phyloP scores from a whole-genome alignment of 352 stramenopile genomes.

The Phytophthora quininea region DNA sequence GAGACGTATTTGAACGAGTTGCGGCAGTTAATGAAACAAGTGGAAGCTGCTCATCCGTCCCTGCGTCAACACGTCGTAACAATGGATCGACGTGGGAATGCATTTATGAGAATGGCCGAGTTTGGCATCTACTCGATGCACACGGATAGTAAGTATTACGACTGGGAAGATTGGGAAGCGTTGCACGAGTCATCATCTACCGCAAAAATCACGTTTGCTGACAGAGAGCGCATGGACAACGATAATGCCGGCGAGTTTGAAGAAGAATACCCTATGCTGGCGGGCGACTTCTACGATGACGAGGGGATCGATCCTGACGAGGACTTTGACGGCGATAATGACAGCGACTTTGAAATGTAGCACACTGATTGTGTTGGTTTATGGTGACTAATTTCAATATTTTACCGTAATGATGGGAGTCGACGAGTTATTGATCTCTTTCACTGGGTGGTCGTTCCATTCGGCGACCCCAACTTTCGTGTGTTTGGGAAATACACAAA shows the following conservation, averaged over 20 bases:
- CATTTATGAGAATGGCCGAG: slow-evolving; percentile 22
- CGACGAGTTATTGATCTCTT: slow-evolving; percentile 20
- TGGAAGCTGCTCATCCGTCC: slow-evolving; percentile 16
- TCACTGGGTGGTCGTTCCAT: slow-evolving; percentile 40
- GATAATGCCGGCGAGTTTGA: background rate
- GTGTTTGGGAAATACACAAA: slow-evolving; percentile 38
- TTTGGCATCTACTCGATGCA: slow-evolving; percentile 20
- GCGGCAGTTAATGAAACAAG: slow-evolving; percentile 12
- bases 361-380: background rate
- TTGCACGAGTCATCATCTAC: background rate
- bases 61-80: slow-evolving; percentile 7
- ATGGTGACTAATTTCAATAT: no score
- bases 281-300: background rate
- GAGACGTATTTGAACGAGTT: slow-evolving; percentile 13
- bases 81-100: background rate
- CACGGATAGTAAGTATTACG: slow-evolving; percentile 8
- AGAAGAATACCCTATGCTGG: background rate
- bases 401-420: no score
- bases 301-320: background rate
- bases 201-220: background rate
- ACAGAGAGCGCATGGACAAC: background rate
- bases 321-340: background rate
- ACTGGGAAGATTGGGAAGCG: slow-evolving; percentile 18
- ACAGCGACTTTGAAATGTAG: background rate
- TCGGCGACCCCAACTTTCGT: slow-evolving; percentile 40